A percentile compares a stretch with the other conserved stretches of the same genome.
phyloP scores from a whole-genome alignment of 2,329 filamentous ascomycete genomes.

The Trematosphaeria pertusa region DNA sequence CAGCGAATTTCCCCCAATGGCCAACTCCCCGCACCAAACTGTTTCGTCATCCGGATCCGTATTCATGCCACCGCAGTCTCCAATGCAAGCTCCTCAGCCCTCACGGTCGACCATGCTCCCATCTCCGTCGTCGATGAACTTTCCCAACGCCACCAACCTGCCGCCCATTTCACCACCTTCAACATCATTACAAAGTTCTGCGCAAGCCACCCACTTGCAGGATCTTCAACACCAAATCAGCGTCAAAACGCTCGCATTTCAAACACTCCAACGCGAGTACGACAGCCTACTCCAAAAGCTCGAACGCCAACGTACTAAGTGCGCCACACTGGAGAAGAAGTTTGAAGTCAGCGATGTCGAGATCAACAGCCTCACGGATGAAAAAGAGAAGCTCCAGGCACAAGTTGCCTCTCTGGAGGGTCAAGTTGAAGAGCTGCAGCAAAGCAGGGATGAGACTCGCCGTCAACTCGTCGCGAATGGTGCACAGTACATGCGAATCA shows the following conservation, averaged over 20 bases:
- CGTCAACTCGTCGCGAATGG: constrained; percentile 52
- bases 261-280: constrained; percentile 63
- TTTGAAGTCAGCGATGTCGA: constrained; percentile 45
- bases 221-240: constrained; percentile 63
- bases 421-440: constrained; percentile 57
- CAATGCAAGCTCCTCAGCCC: constrained; percentile 33
- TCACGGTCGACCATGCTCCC: constrained; percentile 32
- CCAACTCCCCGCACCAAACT: constrained; percentile 29
- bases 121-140: constrained; percentile 40
- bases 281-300: constrained; percentile 60
- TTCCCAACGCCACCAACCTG: constrained; percentile 24
- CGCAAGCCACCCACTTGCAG: constrained; percentile 51
- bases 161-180: constrained; percentile 35
- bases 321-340: constrained; percentile 57
- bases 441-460: constrained; percentile 57
- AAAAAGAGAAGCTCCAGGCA: constrained; percentile 57
- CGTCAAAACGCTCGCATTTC: constrained; percentile 60
- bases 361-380: constrained; percentile 59
- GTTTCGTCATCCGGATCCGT: constrained; percentile 56
- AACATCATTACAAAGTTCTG: constrained; percentile 31
- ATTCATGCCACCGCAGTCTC: constrained; percentile 36
- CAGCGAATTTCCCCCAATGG: constrained; percentile 20
- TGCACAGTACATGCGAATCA: constrained; percentile 59
- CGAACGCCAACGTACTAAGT: constrained; percentile 58
- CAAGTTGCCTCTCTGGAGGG: constrained; percentile 57